Evolutionary conservation across 768 basidiomycete species (phyloP).

Genomic region (Mrakia blollopis): DNA sequence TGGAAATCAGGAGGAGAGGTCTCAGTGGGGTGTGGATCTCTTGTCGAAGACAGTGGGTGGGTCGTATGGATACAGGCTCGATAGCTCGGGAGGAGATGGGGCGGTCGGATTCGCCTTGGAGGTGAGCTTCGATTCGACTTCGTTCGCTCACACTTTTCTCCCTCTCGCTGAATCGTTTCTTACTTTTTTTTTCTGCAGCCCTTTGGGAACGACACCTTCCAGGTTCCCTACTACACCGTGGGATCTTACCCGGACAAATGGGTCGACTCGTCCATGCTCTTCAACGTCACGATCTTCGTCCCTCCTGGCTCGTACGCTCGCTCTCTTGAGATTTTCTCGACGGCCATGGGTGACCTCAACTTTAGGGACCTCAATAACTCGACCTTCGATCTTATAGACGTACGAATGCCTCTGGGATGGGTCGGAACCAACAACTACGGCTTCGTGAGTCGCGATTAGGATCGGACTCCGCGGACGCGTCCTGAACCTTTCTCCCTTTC

Average conservation of each 20-base stretch:
- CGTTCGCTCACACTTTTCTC: too few relatives aligned
- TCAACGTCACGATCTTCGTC: background rate
- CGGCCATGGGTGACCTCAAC: background rate
- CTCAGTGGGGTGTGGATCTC: background rate
- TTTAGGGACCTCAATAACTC: background rate
- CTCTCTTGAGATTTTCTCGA: background rate
- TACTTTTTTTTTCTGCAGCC: too few relatives aligned
- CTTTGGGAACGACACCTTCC: too few relatives aligned
- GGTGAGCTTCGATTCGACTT: too few relatives aligned
- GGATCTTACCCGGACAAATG: background rate
- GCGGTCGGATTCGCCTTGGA: too few relatives aligned
- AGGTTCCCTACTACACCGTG: too few relatives aligned
- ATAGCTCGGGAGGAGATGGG: too few relatives aligned
- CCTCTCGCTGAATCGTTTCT: too few relatives aligned
- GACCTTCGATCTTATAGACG: background rate
- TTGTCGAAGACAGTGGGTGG: background rate
- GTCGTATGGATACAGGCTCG: too few relatives aligned
- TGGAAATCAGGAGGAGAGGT: background rate
- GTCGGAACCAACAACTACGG: background rate
- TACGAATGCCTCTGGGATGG: background rate
- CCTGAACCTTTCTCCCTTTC: background rate
- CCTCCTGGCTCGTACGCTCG: background rate
- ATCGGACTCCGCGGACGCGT: background rate
- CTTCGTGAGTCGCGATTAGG: background rate
- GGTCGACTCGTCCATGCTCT: background rate